Base-by-base conservation (phyloP, 768 basidiomycete species). In the Hericium alpestre region DNA sequence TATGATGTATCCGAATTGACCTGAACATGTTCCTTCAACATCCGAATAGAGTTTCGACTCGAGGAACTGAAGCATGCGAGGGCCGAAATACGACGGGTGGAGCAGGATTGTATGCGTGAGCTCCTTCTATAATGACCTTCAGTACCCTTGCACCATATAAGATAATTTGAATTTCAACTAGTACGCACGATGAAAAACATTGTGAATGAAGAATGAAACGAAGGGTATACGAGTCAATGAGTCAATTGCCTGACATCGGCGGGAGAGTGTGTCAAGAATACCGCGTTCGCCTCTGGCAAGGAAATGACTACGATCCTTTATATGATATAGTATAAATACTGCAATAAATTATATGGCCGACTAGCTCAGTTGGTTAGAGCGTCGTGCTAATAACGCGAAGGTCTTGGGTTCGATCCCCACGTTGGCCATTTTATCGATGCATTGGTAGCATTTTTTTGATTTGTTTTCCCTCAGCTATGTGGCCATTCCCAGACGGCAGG, bases 21-120 rank as follows among this genome's bases (percentile, higher is more conserved):
- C 96, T 43, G 89, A 90, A 68, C 95, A 98, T 53, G 94, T 96
- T 25, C 96, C 96, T 68, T 99, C 95, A 59, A 97, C 94, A 68
- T 96, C 93, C 15, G 90, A 83, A 66, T 96, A 93, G 27, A 98
- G 81, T 70, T 96, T 95, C 54, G 85, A 86, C 70, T 92, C 86
- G 55, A 99, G 82, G 73, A 92, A 94, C 62, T 89, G 87, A 58
- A 91, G 82, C 84, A 97, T 93, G 61, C 90, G 87, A 10, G 95
- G 91, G 8, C 94, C 94, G 68, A 99, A 99, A 72, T 96, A 99
- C 16, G 95, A 97, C 23, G 96, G 96, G 68, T 98, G 95, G 23
- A 99, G 80, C 38, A 94, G 83, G 67, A 98, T 96, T 4, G 93
- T 95, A 69, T 98, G 93, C n/a, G 90, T 90, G 9, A 99, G 80